Conservation (phyloP, 192 early-diverging fungal species). For the Mortierella hygrophila region DNA sequence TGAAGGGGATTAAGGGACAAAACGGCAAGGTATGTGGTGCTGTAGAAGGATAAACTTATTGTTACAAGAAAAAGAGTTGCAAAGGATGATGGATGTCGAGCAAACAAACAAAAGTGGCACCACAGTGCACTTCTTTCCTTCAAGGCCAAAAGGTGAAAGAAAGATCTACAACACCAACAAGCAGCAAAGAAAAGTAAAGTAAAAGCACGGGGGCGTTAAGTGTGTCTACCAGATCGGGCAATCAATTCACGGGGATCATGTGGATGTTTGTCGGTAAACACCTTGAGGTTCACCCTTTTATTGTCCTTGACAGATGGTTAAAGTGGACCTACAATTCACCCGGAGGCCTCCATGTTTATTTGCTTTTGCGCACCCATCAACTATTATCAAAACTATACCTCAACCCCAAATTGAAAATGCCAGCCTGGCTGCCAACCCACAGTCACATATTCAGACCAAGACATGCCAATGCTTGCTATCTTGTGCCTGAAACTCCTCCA, state of each 20-base stretch:
- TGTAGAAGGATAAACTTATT: background rate
- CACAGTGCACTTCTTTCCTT: background rate
- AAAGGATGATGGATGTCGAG: background rate
- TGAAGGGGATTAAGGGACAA: background rate
- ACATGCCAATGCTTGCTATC: too few species aligned
- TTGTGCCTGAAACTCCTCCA: too few species aligned
- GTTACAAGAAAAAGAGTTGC: background rate
- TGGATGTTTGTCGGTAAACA: background rate
- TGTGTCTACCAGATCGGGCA: background rate
- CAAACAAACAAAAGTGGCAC: conserved; percentile 9
- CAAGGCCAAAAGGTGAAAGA: background rate
- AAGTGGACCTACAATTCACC: background rate
- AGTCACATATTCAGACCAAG: too few species aligned
- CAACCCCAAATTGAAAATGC: too few species aligned
- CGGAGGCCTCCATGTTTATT: too few species aligned
- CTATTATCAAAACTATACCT: too few species aligned
- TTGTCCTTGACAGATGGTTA: background rate
- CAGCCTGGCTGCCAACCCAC: too few species aligned
- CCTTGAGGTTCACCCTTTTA: background rate
- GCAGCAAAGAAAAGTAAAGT: too few species aligned
- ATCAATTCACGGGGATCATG: background rate
- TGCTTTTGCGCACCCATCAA: too few species aligned
- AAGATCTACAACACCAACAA: background rate
- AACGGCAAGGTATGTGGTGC: background rate
- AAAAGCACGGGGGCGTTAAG: background rate